A percentile compares a stretch with the other conserved stretches of the same genome.
These are phyloP conservation scores for Rubia yunnanensis DNA, from an alignment of 257 asterid species.

Conservation along the genomic window DNA sequence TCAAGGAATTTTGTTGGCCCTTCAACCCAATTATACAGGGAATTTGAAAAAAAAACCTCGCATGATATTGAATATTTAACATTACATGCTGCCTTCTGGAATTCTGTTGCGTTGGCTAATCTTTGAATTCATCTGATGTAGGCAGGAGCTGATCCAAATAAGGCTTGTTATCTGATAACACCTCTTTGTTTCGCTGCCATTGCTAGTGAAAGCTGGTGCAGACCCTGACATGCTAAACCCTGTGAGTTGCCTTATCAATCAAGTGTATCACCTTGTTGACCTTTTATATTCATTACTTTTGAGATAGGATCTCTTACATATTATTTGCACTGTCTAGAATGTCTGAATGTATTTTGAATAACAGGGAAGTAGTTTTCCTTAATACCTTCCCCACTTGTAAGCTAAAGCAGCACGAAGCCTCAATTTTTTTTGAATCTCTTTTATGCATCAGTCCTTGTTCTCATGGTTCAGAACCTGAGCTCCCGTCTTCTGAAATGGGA, in stretches of 20 bases:
- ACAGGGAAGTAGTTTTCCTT: neutral
- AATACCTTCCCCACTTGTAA: neutral
- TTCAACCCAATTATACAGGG: too few species aligned
- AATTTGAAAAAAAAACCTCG: neutral
- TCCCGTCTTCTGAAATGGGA: neutral
- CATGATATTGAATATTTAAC: neutral
- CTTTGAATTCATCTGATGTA: neutral
- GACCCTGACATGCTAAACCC: constrained; percentile 3
- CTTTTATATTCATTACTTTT: neutral
- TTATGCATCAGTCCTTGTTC: too few species aligned
- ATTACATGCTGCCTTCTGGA: neutral
- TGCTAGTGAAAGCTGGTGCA: constrained; percentile 8
- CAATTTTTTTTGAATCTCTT: neutral
- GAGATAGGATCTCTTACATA: neutral
- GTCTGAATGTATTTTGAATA: neutral
- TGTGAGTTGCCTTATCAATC: constrained; percentile 1
- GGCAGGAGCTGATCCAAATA: constrained; percentile 13
- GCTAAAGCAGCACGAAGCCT: neutral
- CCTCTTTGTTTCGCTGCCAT: constrained; percentile 8
- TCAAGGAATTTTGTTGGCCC: too few species aligned
- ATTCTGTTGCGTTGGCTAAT: neutral
- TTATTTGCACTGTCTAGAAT: neutral
- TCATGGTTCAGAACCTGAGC: neutral
- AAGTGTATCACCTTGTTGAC: neutral
- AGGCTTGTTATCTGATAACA: neutral